Percentiles rank a stretch among this genome's conserved stretches.
Evolutionary conservation across 305 asterid genomes (phyloP).

Genomic region (Fraxinus angustifolia): DNA sequence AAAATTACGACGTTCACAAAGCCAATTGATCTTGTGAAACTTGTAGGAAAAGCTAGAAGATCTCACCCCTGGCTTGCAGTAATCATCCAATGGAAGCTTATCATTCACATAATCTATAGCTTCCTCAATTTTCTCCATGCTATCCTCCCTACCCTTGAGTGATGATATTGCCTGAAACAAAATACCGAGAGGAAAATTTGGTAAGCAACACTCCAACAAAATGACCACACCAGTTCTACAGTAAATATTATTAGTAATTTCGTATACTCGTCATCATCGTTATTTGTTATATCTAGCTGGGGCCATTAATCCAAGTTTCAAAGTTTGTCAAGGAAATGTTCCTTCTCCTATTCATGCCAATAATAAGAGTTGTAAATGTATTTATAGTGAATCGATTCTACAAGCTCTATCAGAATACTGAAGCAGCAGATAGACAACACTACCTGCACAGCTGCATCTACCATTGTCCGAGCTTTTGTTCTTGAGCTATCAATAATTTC

Average conservation of each 20-base stretch:
- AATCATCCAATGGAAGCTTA: conserved; percentile 61
- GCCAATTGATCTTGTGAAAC: conserved; percentile 20
- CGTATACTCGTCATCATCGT: background rate
- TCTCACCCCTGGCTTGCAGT: conserved; percentile 48
- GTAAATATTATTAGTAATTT: background rate
- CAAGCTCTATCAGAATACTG: background rate
- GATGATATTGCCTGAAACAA: conserved; percentile 63
- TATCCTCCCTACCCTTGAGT: conserved; percentile 47
- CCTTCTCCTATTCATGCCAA: background rate
- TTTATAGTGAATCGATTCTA: conserved; percentile 2
- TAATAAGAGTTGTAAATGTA: background rate
- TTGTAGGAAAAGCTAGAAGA: conserved; percentile 19
- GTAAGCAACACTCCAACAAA: background rate
- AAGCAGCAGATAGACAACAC: background rate
- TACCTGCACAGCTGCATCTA: conserved; percentile 81
- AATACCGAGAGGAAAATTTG: conserved; percentile 8
- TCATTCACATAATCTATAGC: conserved; percentile 84
- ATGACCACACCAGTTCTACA: background rate
- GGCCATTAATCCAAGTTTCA: background rate
- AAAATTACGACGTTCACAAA: conserved; percentile 20
- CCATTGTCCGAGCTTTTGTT: conserved; percentile 76
- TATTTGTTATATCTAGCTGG: background rate
- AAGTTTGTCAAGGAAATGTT: background rate
- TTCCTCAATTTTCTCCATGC: conserved; percentile 64
- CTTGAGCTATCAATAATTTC: conserved; percentile 83